These are phyloP conservation scores for Boeremia exigua DNA, from an alignment of 2,329 filamentous ascomycete genomes.

Conservation along the genomic window DNA sequence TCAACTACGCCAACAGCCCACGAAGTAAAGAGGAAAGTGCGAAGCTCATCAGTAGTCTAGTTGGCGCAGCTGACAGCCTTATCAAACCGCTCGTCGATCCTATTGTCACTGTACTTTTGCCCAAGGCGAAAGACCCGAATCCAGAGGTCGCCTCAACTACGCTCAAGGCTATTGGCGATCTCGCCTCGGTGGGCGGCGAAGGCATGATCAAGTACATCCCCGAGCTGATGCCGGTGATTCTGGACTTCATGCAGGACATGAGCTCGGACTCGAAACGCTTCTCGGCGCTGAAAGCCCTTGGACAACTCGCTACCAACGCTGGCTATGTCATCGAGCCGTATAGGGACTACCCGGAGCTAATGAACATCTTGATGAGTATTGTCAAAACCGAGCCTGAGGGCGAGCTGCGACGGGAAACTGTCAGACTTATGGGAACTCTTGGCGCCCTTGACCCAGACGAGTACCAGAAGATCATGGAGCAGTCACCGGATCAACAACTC, in stretches of 20 bases:
- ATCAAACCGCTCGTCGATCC: conserved; percentile 97
- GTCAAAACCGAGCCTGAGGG: conserved; percentile 92
- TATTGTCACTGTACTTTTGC: conserved; percentile 92
- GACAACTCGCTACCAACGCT: conserved; percentile 91
- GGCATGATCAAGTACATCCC: conserved; percentile 94
- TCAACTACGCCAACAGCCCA: conserved; percentile 93
- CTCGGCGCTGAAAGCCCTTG: conserved; percentile 86
- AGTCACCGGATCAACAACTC: conserved; percentile 80
- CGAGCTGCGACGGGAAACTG: conserved; percentile 86
- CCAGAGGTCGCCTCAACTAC: conserved; percentile 92
- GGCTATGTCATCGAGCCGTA: conserved; percentile 98
- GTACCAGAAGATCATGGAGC: conserved; percentile 92
- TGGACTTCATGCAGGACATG: conserved; percentile 92
- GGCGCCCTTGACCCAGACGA: conserved; percentile 96
- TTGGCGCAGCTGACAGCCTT: conserved; percentile 88
- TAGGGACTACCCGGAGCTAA: conserved; percentile 88
- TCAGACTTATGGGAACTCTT: conserved; percentile 93
- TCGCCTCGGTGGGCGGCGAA: conserved; percentile 90
- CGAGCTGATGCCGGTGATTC: conserved; percentile 90
- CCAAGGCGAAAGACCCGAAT: conserved; percentile 85
- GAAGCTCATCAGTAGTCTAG: conserved; percentile 87
- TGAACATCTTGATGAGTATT: conserved; percentile 91
- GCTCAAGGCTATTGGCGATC: conserved; percentile 91
- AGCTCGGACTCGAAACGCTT: conserved; percentile 89
- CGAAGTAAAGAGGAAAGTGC: conserved; percentile 97